phyloP scores from a whole-genome alignment of 306 rosid genomes.

The Lathyrus oleraceus region DNA sequence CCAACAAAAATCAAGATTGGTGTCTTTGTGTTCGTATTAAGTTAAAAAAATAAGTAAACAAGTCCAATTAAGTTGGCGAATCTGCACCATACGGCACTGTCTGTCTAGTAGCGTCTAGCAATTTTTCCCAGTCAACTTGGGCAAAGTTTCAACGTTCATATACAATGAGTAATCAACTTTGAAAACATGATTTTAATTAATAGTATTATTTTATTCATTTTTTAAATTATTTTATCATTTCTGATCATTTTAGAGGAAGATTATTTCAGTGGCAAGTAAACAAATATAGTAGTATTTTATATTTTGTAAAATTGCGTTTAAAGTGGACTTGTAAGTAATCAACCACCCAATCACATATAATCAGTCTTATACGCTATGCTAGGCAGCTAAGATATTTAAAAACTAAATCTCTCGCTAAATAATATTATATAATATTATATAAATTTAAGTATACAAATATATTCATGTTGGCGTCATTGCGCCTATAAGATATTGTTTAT shows the following conservation, averaged over 20 bases:
- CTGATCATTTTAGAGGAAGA: not conserved
- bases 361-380: not conserved
- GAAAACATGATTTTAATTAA: not conserved
- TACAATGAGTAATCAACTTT: not conserved
- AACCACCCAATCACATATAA: not conserved
- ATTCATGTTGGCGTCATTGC: too few relatives aligned
- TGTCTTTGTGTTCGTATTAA: not conserved
- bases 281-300: not conserved
- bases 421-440: not conserved
- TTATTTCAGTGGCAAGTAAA: not conserved
- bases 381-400: too few relatives aligned
- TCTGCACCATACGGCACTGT: constrained; percentile 47
- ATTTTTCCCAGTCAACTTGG: constrained; percentile 41
- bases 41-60: not conserved
- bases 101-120: constrained; percentile 14
- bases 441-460: too few relatives aligned
- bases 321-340: not conserved
- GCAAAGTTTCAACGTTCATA: constrained; percentile 11
- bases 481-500: too few relatives aligned
- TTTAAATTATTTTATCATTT: not conserved
- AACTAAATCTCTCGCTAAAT: too few relatives aligned
- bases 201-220: too few relatives aligned
- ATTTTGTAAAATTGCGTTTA: not conserved
- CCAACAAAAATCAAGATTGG: not conserved
- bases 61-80: constrained; percentile 45